These are phyloP conservation scores for Venturia oleaginea DNA, from an alignment of 2,329 filamentous ascomycete genomes.

Conservation along the genomic window DNA sequence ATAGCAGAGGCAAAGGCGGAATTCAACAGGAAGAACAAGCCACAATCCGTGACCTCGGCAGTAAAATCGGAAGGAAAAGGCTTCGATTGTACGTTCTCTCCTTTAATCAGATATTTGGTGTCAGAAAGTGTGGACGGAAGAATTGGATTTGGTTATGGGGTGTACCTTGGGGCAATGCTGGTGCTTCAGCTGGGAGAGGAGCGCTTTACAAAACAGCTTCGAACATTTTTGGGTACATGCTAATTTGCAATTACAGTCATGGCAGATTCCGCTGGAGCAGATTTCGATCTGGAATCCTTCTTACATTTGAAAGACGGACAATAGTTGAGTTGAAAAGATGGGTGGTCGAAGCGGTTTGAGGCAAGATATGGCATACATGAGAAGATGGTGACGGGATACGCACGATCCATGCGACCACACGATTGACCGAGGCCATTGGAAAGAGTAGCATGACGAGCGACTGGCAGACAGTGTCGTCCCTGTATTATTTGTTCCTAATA, in stretches of 20 bases:
- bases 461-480: not conserved
- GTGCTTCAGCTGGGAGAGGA: not conserved
- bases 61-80: conserved; percentile 5
- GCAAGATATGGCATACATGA: not conserved
- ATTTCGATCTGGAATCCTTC: conserved; percentile 14
- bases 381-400: not conserved
- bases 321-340: not conserved
- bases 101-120: not conserved
- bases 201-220: not conserved
- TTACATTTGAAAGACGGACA: conserved; percentile 13
- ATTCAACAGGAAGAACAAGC: conserved; percentile 64
- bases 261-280: conserved; percentile 7
- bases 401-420: not conserved
- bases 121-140: not conserved
- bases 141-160: not conserved
- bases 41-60: conserved; percentile 1
- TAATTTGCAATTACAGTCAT: conserved; percentile 6
- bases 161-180: not conserved
- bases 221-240: not conserved
- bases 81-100: conserved; percentile 12
- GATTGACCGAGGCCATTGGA: not conserved
- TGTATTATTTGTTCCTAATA: conserved; percentile 12
- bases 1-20: conserved; percentile 90
- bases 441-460: conserved; percentile 3
- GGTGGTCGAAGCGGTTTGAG: not conserved